Conservation (phyloP, 305 asterid genomes). For the Fraxinus paxiana region DNA sequence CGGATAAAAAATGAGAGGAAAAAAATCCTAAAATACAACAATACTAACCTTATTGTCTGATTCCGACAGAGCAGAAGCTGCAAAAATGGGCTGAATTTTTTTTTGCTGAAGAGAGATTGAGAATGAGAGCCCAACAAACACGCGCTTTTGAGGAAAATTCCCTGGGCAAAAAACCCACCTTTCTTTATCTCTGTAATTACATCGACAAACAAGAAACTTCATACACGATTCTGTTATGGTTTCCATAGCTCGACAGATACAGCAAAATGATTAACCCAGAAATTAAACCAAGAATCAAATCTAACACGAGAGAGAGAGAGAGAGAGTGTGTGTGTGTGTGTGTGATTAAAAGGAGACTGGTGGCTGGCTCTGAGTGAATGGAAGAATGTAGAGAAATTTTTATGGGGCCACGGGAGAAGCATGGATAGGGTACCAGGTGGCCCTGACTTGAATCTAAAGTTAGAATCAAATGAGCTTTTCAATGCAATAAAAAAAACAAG, state of each 20-base stretch:
- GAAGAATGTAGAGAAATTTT: neutral
- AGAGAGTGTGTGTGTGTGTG: neutral
- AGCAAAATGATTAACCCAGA: neutral
- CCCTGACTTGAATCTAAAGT: conserved; percentile 14
- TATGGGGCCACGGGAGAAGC: conserved; percentile 9
- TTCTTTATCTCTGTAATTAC: conserved; percentile 20
- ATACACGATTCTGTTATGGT: conserved; percentile 34
- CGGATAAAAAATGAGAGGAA: neutral
- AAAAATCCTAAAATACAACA: neutral
- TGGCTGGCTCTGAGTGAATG: conserved; percentile 31
- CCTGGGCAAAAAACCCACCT: conserved; percentile 4
- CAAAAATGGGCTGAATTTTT: conserved; percentile 29
- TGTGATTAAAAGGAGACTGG: conserved; percentile 3
- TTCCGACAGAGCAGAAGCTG: conserved; percentile 28
- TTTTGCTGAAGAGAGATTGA: conserved; percentile 26
- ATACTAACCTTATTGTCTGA: conserved; percentile 29
- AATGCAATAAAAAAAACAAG: neutral
- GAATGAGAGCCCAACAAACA: conserved; percentile 18
- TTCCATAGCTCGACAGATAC: conserved; percentile 37
- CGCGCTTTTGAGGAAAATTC: conserved; percentile 29
- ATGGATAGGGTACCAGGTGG: conserved; percentile 27
- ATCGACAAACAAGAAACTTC: conserved; percentile 28
- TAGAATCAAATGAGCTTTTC: conserved; percentile 6
- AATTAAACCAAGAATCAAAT: neutral
- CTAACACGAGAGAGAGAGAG: neutral